These are phyloP conservation scores for Clavispora santaluciae DNA, from an alignment of 805 yeast genomes.

Conservation along the genomic window DNA sequence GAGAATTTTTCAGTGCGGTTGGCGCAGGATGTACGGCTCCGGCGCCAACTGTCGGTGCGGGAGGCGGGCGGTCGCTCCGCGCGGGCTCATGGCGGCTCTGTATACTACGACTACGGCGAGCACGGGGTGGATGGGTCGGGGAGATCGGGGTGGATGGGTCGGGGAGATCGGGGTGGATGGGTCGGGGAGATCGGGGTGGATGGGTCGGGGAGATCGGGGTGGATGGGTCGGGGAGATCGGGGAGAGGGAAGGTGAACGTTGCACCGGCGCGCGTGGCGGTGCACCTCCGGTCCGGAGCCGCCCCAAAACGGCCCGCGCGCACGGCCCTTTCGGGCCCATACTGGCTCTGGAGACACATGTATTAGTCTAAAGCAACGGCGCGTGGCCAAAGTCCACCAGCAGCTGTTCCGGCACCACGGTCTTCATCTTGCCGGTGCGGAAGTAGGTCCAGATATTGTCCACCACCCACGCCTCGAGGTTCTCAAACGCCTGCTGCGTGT, in stretches of 20 bases:
- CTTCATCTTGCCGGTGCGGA: slow-evolving; percentile 63
- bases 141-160: no score
- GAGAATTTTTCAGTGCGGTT: slow-evolving; percentile 3
- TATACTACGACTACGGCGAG: no score
- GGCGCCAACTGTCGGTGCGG: not conserved
- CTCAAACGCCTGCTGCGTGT: slow-evolving; percentile 64
- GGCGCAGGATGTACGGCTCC: not conserved
- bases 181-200: no score
- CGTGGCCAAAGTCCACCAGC: slow-evolving; percentile 22
- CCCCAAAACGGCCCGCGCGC: no score
- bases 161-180: no score
- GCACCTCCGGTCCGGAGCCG: slow-evolving; percentile 1
- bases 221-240: no score
- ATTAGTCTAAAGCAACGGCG: slow-evolving; percentile 8
- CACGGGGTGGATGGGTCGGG: no score
- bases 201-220: no score
- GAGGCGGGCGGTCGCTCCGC: no score
- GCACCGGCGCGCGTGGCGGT: no score
- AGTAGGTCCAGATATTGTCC: slow-evolving; percentile 54
- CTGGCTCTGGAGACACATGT: not conserved
- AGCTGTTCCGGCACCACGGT: slow-evolving; percentile 78
- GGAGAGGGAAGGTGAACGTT: no score
- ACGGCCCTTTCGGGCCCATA: not conserved
- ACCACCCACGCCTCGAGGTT: slow-evolving; percentile 80
- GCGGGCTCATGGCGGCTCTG: no score